Evolutionary conservation across 306 rosid genomes (phyloP).

Genomic region (Macrotyloma uniflorum): DNA sequence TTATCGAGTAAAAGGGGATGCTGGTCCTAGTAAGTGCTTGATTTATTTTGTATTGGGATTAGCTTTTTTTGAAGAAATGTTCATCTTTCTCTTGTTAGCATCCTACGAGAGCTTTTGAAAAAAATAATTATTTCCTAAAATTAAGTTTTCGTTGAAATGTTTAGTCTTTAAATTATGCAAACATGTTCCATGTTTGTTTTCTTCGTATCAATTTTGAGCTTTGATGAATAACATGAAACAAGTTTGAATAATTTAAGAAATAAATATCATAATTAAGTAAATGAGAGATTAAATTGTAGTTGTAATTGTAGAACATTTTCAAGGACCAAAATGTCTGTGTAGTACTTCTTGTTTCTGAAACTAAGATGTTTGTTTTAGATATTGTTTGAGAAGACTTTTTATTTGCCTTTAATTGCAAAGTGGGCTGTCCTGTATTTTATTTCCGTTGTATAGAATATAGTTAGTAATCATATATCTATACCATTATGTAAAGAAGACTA

Average conservation of each 20-base stretch:
- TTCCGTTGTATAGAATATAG: background rate
- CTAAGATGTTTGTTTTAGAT: background rate
- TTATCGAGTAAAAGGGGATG: conserved; percentile 10
- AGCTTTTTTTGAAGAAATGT: background rate
- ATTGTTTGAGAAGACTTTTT: background rate
- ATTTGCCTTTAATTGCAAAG: background rate
- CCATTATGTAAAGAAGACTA: too few relatives aligned
- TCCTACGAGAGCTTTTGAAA: background rate
- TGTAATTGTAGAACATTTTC: background rate
- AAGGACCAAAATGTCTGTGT: background rate
- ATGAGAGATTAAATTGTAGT: background rate
- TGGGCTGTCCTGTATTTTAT: background rate
- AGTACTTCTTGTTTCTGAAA: background rate
- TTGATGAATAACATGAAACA: conserved; percentile 3
- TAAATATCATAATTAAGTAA: background rate
- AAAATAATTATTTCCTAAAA: background rate
- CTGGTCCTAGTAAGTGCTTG: conserved; percentile 6
- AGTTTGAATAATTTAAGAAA: conserved; percentile 16
- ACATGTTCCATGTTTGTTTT: background rate
- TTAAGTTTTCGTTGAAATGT: background rate
- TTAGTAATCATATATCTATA: background rate
- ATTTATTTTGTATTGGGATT: background rate
- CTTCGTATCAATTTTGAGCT: conserved; percentile 27
- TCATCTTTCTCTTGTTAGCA: background rate
- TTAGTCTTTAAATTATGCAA: conserved; percentile 13